Evolutionary conservation across 768 basidiomycete species (phyloP).

Genomic region (Pulveroboletus sp.): DNA sequence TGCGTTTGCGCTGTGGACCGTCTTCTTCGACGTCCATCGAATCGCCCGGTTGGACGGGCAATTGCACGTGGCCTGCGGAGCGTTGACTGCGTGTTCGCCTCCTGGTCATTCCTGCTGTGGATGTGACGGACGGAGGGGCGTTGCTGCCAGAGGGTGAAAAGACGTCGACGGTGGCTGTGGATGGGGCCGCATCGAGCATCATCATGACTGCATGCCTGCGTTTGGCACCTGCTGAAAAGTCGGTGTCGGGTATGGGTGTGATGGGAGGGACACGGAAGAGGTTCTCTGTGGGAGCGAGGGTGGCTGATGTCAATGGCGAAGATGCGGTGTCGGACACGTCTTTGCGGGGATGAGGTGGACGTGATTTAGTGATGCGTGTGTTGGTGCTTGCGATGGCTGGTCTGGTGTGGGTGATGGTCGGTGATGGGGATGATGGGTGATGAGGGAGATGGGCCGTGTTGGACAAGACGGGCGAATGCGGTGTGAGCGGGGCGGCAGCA

Average conservation of each 20-base stretch:
- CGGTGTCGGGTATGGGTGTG: constrained; percentile 20
- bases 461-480: no score
- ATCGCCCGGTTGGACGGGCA: constrained; percentile 41
- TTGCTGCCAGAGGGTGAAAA: constrained; percentile 36
- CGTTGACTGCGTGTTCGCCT: constrained; percentile 58
- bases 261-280: constrained; percentile 25
- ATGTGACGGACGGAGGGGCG: constrained; percentile 18
- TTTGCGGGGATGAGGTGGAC: constrained; percentile 28
- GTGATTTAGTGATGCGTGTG: constrained; percentile 30
- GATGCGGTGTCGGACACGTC: constrained; percentile 21
- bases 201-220: constrained; percentile 78
- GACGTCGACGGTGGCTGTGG: constrained; percentile 37
- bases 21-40: constrained; percentile 81
- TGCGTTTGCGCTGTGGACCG: constrained; percentile 70
- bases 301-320: constrained; percentile 16
- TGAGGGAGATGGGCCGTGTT: constrained; percentile 11
- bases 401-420: constrained; percentile 23
- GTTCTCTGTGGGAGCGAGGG: constrained; percentile 30
- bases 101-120: constrained; percentile 35
- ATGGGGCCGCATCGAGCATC: no score
- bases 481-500: no score
- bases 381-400: constrained; percentile 10
- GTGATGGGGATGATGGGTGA: constrained; percentile 26
- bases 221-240: constrained; percentile 58
- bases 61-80: constrained; percentile 35